phyloP scores from a whole-genome alignment of 139 green algal genomes.

The Zygnema circumcarinatum region DNA sequence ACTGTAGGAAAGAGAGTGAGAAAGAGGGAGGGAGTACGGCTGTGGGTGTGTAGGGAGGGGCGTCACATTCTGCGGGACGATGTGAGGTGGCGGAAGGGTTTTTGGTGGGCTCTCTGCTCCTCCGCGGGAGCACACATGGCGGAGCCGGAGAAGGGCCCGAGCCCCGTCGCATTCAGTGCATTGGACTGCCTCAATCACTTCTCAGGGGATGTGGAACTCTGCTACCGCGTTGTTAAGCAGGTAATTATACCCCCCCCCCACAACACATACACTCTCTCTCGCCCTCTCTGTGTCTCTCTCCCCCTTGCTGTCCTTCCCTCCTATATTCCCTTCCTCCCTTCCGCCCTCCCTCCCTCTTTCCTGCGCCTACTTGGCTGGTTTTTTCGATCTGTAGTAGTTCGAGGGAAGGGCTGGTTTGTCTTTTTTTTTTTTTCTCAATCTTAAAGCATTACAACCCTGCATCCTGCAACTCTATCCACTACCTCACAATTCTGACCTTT shows the following conservation, averaged over 20 bases:
- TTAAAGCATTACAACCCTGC: no score
- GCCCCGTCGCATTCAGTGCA: slow-evolving; percentile 33
- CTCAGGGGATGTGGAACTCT: slow-evolving; percentile 44
- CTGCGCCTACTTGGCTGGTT: no score
- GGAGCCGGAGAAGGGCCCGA: background rate
- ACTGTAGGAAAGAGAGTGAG: no score
- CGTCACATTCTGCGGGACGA: slow-evolving; percentile 44
- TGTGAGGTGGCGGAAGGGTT: slow-evolving; percentile 53
- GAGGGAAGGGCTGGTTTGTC: no score
- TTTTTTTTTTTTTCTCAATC: no score
- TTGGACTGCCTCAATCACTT: slow-evolving; percentile 61
- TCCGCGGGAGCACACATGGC: background rate
- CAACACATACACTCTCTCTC: no score
- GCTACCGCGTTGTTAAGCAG: slow-evolving; percentile 49
- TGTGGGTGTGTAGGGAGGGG: slow-evolving; percentile 29
- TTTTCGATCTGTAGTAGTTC: no score
- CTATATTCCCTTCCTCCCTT: background rate
- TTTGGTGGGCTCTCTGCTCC: slow-evolving; percentile 57
- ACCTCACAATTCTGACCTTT: background rate
- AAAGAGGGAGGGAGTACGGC: background rate
- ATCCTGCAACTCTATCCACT: background rate
- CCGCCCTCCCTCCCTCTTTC: background rate
- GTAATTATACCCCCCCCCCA: slow-evolving; percentile 7
- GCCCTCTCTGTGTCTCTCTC: background rate
- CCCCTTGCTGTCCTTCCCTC: background rate